Base-by-base conservation (phyloP, 1,284 basidiomycete genomes). In the Hypsizygus ulmarius region DNA sequence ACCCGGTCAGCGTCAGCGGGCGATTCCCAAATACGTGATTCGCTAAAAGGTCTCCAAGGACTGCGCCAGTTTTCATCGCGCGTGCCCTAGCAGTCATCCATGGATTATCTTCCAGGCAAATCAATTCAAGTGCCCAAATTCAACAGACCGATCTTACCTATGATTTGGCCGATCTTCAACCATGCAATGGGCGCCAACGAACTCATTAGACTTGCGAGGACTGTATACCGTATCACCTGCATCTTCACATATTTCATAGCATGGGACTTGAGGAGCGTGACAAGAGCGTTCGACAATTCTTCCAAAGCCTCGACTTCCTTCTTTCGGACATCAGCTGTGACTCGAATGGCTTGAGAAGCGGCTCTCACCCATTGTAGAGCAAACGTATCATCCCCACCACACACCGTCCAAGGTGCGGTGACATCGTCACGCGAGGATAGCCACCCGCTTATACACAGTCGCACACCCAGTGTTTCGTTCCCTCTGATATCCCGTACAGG, bases 361-460 rank as follows among this genome's bases (percentile, higher is more conserved):
- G 34, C 39, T 45, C 72, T 46, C 54, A 80, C 79, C 79, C 79
- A 82, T 66, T 76, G 78, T 45, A 83, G 60, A 3, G 79, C 78
- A 57, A 73, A 78, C 0, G 79, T 81, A 52, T 82, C 78, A 40
- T 76, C 73, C 8, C 71, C 75, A 16, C 61, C 69, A 53, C 79
- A 77, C 3, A 80, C 61, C 0, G 67, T 72, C 80, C 80, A 82
- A 2, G 80, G 79, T 4, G 69, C 71, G 2, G 67, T 70, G 12
- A 82, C 73, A 55, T 81, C 79, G 3, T 69, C 65, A 29, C 59
- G 60, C 6, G 65, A 59, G 5, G 64, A 59, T 36, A 82, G 58
- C 79, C 79, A 83, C 7, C 80, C 80, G 51, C 77, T 80, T 5
- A 81, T 70, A 53, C 81, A 82, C 16, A 83, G 55, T 30, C 78